Evolutionary conservation across 2,329 filamentous ascomycete genomes (phyloP).

Genomic region (Stylonectria norvegica): DNA sequence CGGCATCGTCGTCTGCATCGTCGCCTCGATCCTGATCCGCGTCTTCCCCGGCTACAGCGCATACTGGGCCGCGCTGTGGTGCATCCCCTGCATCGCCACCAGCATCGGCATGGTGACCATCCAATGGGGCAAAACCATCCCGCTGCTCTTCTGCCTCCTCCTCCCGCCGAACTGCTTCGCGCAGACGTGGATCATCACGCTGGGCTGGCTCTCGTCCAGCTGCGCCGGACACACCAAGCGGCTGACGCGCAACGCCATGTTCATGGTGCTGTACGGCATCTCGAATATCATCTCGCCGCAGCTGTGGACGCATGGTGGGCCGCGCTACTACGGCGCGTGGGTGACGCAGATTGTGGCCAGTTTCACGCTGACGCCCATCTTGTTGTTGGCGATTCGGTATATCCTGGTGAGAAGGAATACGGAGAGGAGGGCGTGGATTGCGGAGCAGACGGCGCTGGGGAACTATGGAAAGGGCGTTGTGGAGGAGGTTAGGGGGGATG

Average conservation of each 20-base stretch:
- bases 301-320: constrained; percentile 20
- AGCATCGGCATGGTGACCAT: constrained; percentile 24
- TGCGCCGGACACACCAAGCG: constrained; percentile 41
- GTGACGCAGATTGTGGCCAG: constrained; percentile 18
- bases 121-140: constrained; percentile 18
- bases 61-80: constrained; percentile 20
- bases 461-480: constrained; percentile 10
- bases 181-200: constrained; percentile 15
- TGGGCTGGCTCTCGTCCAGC: constrained; percentile 18
- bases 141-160: constrained; percentile 25
- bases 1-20: constrained; percentile 13
- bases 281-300: constrained; percentile 38
- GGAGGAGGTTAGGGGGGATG: constrained; percentile 10
- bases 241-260: constrained; percentile 38
- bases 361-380: constrained; percentile 15
- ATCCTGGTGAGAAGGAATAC: constrained; percentile 7
- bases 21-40: constrained; percentile 15
- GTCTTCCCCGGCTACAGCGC: constrained; percentile 17
- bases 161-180: constrained; percentile 14
- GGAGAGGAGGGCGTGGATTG: constrained; percentile 9
- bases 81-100: constrained; percentile 17
- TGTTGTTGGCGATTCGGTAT: constrained; percentile 6
- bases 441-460: constrained; percentile 10
- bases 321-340: constrained; percentile 20
- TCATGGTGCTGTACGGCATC: constrained; percentile 34